A percentile compares a stretch with the other conserved stretches of the same genome.
These are phyloP conservation scores for Crotalaria pallida DNA, from an alignment of 306 rosid genomes.

Conservation along the genomic window DNA sequence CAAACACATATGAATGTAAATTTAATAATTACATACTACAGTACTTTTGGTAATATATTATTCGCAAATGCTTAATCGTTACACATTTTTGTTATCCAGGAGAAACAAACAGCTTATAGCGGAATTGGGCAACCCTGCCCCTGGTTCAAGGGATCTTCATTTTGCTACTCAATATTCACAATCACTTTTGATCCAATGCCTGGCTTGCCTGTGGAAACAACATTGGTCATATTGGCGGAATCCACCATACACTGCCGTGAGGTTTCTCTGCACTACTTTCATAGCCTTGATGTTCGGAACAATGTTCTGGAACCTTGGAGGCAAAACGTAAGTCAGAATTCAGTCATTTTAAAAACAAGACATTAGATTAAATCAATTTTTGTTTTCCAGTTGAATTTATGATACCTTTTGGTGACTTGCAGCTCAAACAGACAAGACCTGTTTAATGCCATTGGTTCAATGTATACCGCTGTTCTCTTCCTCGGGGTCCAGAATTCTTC, in stretches of 20 bases:
- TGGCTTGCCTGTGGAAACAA: constrained; percentile 85
- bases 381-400: not conserved
- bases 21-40: not conserved
- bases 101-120: constrained; percentile 62
- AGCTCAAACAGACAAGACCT: constrained; percentile 47
- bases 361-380: not conserved
- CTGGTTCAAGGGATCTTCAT: constrained; percentile 53
- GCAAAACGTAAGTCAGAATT: constrained; percentile 41
- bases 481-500: constrained; percentile 57
- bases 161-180: constrained; percentile 56
- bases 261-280: constrained; percentile 34
- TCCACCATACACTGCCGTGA: constrained; percentile 43
- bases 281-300: constrained; percentile 48
- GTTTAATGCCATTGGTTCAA: constrained; percentile 66
- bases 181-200: constrained; percentile 53
- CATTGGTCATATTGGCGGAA: constrained; percentile 56
- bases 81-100: constrained; percentile 36
- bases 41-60: not conserved
- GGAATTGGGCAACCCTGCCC: constrained; percentile 47
- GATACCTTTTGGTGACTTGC: constrained; percentile 15
- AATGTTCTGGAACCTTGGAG: constrained; percentile 58
- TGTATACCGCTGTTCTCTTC: constrained; percentile 60
- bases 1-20: not conserved
- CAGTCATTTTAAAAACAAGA: not conserved
- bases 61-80: not conserved